A percentile compares a stretch with the other conserved stretches of the same genome.
Conservation (phyloP, 768 basidiomycete genomes). For the Termitomyces sp. region DNA sequence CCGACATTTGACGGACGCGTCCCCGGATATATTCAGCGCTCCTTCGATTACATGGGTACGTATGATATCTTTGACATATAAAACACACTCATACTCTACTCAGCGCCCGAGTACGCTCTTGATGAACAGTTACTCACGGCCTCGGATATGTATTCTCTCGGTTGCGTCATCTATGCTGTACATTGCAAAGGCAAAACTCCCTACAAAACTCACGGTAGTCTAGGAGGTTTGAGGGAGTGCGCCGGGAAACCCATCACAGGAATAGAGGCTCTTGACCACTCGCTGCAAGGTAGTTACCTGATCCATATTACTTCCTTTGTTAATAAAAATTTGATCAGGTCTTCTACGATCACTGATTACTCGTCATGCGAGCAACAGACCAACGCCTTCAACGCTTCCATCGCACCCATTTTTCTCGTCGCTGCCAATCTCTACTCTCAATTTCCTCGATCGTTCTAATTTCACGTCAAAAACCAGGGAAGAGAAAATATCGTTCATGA, state of each 20-base stretch:
- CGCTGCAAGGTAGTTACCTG: conserved; percentile 57
- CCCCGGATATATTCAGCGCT: conserved; percentile 80
- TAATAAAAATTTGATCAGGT: conserved; percentile 35
- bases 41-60: conserved; percentile 92
- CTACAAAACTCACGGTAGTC: conserved; percentile 77
- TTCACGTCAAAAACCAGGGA: conserved; percentile 92
- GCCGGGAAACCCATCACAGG: conserved; percentile 58
- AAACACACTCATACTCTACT: not conserved
- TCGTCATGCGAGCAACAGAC: conserved; percentile 64
- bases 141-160: conserved; percentile 92
- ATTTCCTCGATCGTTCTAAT: conserved; percentile 92
- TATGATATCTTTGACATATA: conserved; percentile 1
- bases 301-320: not conserved
- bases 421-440: conserved; percentile 90
- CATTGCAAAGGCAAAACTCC: conserved; percentile 86
- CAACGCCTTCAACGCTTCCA: conserved; percentile 75
- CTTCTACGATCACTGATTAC: conserved; percentile 80
- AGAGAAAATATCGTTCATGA: conserved; percentile 96
- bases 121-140: conserved; percentile 84
- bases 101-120: conserved; percentile 91
- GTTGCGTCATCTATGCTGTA: conserved; percentile 86
- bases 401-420: conserved; percentile 92
- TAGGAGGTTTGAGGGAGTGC: conserved; percentile 65
- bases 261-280: conserved; percentile 60
- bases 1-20: conserved; percentile 81